Percentiles rank a stretch among this genome's conserved stretches.
Conservation (phyloP, 2,329 filamentous ascomycete genomes). For the Claviceps digitariae region DNA sequence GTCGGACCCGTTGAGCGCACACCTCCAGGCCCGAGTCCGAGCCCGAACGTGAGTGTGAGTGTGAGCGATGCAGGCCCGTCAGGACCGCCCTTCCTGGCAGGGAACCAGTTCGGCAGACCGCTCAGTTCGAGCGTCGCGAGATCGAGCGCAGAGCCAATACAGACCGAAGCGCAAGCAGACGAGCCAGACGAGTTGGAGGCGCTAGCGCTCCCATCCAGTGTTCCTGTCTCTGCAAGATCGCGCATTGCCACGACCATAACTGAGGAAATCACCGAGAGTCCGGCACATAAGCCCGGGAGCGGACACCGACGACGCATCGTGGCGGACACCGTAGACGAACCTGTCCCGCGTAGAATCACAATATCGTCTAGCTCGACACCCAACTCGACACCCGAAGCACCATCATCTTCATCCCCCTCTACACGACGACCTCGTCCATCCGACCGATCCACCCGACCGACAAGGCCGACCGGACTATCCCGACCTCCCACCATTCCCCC, state of each 20-base stretch:
- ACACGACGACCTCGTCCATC: slow-evolving; percentile 27
- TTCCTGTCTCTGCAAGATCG: slow-evolving; percentile 1
- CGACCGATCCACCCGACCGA: slow-evolving; percentile 8
- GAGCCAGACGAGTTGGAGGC: slow-evolving; percentile 1
- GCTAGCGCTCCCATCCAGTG: slow-evolving; percentile 6
- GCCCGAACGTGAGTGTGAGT: neutral
- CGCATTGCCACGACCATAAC: slow-evolving; percentile 7
- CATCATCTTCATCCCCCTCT: slow-evolving; percentile 28
- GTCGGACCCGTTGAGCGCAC: neutral
- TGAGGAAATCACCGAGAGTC: slow-evolving; percentile 29
- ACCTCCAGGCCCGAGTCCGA: neutral
- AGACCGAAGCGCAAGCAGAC: neutral
- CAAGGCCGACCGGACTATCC: neutral
- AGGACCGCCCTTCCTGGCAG: neutral
- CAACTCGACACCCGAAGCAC: slow-evolving; percentile 4
- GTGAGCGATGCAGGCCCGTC: neutral
- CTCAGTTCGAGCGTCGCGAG: slow-evolving; percentile 4
- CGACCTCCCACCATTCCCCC: neutral
- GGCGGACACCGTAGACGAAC: slow-evolving; percentile 11
- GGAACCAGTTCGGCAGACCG: slow-evolving; percentile 1
- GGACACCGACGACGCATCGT: slow-evolving; percentile 32
- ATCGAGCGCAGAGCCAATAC: neutral
- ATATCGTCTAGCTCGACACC: slow-evolving; percentile 1
- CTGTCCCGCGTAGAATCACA: neutral
- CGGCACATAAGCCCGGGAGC: slow-evolving; percentile 40